Evolutionary conservation across 2,329 filamentous ascomycete genomes (phyloP).

Genomic region (Neonectria coccinea): DNA sequence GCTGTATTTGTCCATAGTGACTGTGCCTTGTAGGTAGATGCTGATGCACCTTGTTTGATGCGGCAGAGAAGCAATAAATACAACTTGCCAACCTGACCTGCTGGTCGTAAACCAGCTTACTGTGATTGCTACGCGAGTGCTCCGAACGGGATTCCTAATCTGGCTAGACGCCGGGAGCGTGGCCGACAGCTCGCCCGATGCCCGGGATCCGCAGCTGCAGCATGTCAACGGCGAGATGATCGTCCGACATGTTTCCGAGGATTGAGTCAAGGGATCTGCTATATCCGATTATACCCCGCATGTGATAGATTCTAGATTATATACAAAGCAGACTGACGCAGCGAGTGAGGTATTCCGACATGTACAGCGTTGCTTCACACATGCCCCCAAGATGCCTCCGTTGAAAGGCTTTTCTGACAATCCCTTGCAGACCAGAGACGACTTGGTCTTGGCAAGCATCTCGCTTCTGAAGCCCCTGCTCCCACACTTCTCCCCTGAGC

Average conservation of each 20-base stretch:
- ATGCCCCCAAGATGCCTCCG: slow-evolving; percentile 3
- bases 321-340: background rate
- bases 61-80: slow-evolving; percentile 13
- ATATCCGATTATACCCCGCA: background rate
- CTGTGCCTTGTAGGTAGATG: background rate
- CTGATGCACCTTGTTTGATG: background rate
- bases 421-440: slow-evolving; percentile 10
- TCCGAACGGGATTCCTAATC: slow-evolving; percentile 10
- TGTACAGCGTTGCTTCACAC: background rate
- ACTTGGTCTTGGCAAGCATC: slow-evolving; percentile 9
- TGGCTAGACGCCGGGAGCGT: slow-evolving; percentile 5
- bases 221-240: background rate
- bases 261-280: background rate
- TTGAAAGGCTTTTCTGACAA: slow-evolving; percentile 21
- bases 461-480: slow-evolving; percentile 12
- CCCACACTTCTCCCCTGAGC: slow-evolving; percentile 10
- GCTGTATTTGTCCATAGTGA: slow-evolving; percentile 2
- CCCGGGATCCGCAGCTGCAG: background rate
- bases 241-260: background rate
- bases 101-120: background rate
- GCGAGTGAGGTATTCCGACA: no score
- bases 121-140: background rate
- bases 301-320: background rate
- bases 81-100: background rate
- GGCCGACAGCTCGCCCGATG: slow-evolving; percentile 20